Base-by-base conservation (phyloP, 305 asterid species). In the Fraxinus nigra region DNA sequence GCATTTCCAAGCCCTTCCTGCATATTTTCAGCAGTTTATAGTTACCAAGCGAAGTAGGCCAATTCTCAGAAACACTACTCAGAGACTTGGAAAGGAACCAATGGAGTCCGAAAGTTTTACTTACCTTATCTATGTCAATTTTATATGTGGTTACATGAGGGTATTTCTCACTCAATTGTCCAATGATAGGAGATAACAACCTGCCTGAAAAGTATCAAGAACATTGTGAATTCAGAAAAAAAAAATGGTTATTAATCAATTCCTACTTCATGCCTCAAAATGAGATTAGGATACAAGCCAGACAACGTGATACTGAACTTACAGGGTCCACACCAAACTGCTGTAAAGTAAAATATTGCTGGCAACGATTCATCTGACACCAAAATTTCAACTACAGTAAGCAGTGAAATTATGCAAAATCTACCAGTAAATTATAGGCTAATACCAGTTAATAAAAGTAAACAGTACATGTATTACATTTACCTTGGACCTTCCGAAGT, bases 261-360 rank as follows among this genome's bases (percentile, higher is more conserved):
- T 74, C 43, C 4, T 63, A 59, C 73, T 30, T 67, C 26, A 54
- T 65, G 28, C 33, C 79, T 38, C 83, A 24, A 28, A 35, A 77
- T 20, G 75, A 65, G 18, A 51, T 38, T 59, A 37, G 32, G 24
- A 76, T 56, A 81, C 72, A 30, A 37, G 33, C 9, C 59, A 38
- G 22, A 86, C 26, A 67, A 18, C 35, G 3, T 20, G 20, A 78
- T 70, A 26, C 54, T 79, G 59, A 69, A 84, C 97, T 93, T 93
- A 95, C 99, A 95, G 78, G 99, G 99, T 76, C 93, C 97, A 83
- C 99, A 95, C 99, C 99, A 95, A 87, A 84, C 97, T 32, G 98
- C 99, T 6, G 99, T 94, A 67, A 92, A 95, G 90, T 95, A 95
- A 90, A 95, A 94, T 84, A 95, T 81, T 7, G 98, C 92, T n/a